A percentile compares a stretch with the other conserved stretches of the same genome.
Conservation (phyloP, 371 early-diverging fungal species). For the Smittium mucronatum region DNA sequence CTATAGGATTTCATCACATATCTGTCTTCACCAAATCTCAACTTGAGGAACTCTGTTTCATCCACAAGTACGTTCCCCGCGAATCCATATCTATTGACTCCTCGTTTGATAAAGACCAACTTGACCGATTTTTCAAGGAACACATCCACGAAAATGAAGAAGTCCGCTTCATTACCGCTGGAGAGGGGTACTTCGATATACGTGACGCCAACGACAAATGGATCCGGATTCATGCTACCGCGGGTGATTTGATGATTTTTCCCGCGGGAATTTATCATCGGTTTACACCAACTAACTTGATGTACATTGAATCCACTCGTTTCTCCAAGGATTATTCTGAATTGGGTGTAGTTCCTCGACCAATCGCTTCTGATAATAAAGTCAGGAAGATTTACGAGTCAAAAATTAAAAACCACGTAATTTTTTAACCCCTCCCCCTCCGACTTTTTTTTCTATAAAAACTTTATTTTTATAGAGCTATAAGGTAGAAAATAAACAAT, state of each 20-base stretch:
- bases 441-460: too few relatives aligned
- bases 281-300: conserved; percentile 71
- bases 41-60: conserved; percentile 52
- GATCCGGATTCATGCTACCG: conserved; percentile 70
- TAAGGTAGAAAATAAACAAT: too few relatives aligned
- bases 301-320: conserved; percentile 63
- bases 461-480: too few relatives aligned
- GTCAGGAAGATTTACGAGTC: too few relatives aligned
- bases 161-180: conserved; percentile 81
- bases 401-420: too few relatives aligned
- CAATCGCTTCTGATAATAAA: too few relatives aligned
- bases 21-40: conserved; percentile 17
- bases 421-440: too few relatives aligned
- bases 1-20: background rate
- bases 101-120: conserved; percentile 62
- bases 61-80: conserved; percentile 76
- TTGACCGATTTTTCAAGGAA: conserved; percentile 86
- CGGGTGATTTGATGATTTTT: conserved; percentile 78
- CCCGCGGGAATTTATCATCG: conserved; percentile 94
- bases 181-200: conserved; percentile 82
- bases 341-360: too few relatives aligned
- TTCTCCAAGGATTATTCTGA: too few relatives aligned
- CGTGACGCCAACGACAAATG: conserved; percentile 64
- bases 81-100: conserved; percentile 72
- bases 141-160: conserved; percentile 96